Evolutionary conservation across 1,284 basidiomycete species (phyloP).

Genomic region (Papiliotrema flavescens): DNA sequence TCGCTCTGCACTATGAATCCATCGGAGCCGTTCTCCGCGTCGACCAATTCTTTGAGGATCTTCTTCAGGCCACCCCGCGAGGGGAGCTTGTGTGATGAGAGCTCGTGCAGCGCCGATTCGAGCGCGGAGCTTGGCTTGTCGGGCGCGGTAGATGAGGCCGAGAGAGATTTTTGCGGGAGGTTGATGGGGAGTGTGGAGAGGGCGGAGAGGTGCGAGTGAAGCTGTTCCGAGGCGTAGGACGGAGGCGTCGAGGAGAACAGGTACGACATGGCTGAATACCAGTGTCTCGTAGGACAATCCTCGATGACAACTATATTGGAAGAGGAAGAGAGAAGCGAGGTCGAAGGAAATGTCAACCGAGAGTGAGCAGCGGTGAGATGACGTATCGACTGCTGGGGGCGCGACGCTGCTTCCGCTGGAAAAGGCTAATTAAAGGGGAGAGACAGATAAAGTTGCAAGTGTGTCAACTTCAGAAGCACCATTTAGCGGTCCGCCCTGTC

Average conservation of each 20-base stretch:
- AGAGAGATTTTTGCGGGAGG: conserved; percentile 13
- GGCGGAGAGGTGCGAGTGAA: conserved; percentile 34
- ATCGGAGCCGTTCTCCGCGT: conserved; percentile 1
- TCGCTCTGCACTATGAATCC: conserved; percentile 10
- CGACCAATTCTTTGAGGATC: conserved; percentile 26
- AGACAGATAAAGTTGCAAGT: too few relatives aligned
- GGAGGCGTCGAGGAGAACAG: conserved; percentile 20
- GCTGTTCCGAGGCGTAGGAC: conserved; percentile 43
- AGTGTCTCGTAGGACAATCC: background rate
- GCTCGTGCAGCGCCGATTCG: conserved; percentile 30
- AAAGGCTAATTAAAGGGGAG: too few relatives aligned
- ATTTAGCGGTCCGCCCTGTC: too few relatives aligned
- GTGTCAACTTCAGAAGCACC: too few relatives aligned
- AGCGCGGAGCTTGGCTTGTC: conserved; percentile 17
- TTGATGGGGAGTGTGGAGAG: conserved; percentile 44
- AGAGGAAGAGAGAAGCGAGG: too few relatives aligned
- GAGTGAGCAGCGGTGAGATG: too few relatives aligned
- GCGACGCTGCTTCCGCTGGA: too few relatives aligned
- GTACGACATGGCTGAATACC: background rate
- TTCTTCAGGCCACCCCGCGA: conserved; percentile 20
- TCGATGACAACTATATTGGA: too few relatives aligned
- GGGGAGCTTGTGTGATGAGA: conserved; percentile 29
- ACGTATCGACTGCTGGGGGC: too few relatives aligned
- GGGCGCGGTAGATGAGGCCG: conserved; percentile 4
- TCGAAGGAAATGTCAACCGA: too few relatives aligned